phyloP scores from a whole-genome alignment of 345 rosid genomes.

The Ailanthus altissimus region DNA sequence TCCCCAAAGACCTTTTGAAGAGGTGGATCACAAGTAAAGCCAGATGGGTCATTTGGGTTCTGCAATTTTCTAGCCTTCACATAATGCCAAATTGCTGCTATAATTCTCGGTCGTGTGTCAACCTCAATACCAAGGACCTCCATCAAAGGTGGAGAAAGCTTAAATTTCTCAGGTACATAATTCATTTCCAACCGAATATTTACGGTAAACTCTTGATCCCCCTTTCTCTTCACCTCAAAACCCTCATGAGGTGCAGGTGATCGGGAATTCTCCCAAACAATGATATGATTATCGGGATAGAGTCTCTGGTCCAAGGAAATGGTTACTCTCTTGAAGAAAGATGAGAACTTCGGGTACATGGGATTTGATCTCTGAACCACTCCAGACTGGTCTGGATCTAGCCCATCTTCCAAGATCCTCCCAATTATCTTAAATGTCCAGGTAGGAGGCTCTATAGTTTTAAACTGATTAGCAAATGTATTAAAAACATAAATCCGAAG shows the following conservation, averaged over 20 bases:
- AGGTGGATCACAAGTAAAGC: slow-evolving; percentile 78
- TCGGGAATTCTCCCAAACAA: slow-evolving; percentile 90
- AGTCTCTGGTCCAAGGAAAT: slow-evolving; percentile 89
- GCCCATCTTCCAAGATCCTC: slow-evolving; percentile 92
- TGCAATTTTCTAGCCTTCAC: slow-evolving; percentile 97
- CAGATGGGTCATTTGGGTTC: slow-evolving; percentile 85
- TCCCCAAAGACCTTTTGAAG: slow-evolving; percentile 95
- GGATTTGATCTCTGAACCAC: slow-evolving; percentile 73
- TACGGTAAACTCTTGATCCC: slow-evolving; percentile 84
- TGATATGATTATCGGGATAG: slow-evolving; percentile 83
- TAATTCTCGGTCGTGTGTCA: slow-evolving; percentile 91
- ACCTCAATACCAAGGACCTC: slow-evolving; percentile 98
- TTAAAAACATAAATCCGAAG: slow-evolving; percentile 91
- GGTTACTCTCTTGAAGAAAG: slow-evolving; percentile 88
- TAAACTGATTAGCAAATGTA: slow-evolving; percentile 83
- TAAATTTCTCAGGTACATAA: slow-evolving; percentile 87
- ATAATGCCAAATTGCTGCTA: slow-evolving; percentile 99
- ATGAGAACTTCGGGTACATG: slow-evolving; percentile 75
- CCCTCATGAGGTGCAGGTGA: slow-evolving; percentile 94
- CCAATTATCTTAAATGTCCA: slow-evolving; percentile 97
- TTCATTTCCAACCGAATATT: slow-evolving; percentile 87
- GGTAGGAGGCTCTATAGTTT: slow-evolving; percentile 76
- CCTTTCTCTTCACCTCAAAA: slow-evolving; percentile 96
- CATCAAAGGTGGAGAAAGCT: slow-evolving; percentile 85
- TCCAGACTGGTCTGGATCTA: slow-evolving; percentile 91